Evolutionary conservation across 108 stramenopile genomes (phyloP).

Genomic region (Seminavis robusta): DNA sequence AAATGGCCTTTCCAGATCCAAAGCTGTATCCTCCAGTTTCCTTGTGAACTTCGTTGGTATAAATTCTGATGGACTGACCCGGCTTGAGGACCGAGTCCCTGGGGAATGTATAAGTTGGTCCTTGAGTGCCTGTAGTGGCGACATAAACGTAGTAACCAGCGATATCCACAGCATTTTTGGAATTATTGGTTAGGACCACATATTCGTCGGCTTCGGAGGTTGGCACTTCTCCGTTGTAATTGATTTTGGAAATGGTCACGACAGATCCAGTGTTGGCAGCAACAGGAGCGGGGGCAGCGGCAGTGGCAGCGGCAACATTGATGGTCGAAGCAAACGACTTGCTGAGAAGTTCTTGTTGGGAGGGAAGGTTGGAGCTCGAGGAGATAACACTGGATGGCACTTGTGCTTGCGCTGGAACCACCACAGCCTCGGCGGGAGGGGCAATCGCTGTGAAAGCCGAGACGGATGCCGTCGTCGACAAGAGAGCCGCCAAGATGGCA

Average conservation of each 20-base stretch:
- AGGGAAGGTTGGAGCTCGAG: no score
- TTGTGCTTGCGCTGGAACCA: no score
- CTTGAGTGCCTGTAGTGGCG: constrained; percentile 25
- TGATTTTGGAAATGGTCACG: constrained; percentile 19
- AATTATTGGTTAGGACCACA: constrained; percentile 22
- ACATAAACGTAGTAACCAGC: constrained; percentile 32
- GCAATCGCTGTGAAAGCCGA: no score
- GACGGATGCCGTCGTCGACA: no score
- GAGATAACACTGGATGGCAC: no score
- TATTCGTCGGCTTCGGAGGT: constrained; percentile 32
- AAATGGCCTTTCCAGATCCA: constrained; percentile 25
- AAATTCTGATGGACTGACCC: constrained; percentile 16
- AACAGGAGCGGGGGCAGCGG: no score
- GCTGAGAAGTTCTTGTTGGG: no score
- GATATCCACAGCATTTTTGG: constrained; percentile 19
- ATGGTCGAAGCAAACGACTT: no score
- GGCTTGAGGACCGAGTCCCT: constrained; percentile 12
- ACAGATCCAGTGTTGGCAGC: no score
- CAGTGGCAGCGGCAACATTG: no score
- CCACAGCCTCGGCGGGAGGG: no score
- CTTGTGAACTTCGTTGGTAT: constrained; percentile 41
- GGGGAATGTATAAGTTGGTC: constrained; percentile 33
- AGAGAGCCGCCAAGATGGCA: no score
- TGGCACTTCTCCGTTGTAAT: constrained; percentile 26
- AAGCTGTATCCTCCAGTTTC: constrained; percentile 33